Evolutionary conservation across 345 rosid genomes (phyloP), one percentile per base, ranked within the genome.

Genomic region (Eucalyptus albens): DNA sequence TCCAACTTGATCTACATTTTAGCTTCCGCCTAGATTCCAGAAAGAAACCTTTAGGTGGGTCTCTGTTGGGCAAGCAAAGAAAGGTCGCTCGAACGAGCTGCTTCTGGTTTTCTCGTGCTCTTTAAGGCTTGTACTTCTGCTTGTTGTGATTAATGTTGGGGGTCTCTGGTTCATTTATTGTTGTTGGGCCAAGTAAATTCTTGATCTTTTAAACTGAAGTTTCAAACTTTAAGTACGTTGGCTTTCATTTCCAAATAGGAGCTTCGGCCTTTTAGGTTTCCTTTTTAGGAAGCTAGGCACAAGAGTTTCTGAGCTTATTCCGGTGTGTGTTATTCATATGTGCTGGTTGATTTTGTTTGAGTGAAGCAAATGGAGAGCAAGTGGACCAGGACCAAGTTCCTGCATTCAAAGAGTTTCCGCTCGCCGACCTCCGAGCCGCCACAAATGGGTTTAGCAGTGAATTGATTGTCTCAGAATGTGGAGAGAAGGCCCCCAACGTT

Each of bases 401-500:
- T 7, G 92, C 91, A 67, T 97, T 97, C 94, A 94, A 94, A 88
- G 97, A 97, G 92, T 97, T 94, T 91, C 92, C 90, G 44, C 93
- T 97, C 3, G 92, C 90, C 5, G 99, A 97, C 92, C 94, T 97
- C 59, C 93, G 96, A 51, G 94, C 95, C 3, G 99, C 99, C 62
- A 94, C 99, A 21, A 97, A 95, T 69, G 98, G 98, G 33, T 97
- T 97, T 91, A 94, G 94, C 88, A 92, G 92, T 81, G 97, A 93
- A 83, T 93, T 94, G 72, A 95, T 97, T 87, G 97, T 97, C 50
- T 97, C 99, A 4, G 99, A 97, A 95, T 95, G 99, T 89, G 99
- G 99, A 56, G 99, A 97, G 89, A 97, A 97, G 89, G 99, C 98
- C 88, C 99, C 99, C 88, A 97, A 97, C 92, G 97, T 94, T 11